Percentiles rank a stretch among this genome's conserved stretches.
Evolutionary conservation across 2,329 filamentous ascomycete species (phyloP).

Genomic region (Madurella mycetomatis): DNA sequence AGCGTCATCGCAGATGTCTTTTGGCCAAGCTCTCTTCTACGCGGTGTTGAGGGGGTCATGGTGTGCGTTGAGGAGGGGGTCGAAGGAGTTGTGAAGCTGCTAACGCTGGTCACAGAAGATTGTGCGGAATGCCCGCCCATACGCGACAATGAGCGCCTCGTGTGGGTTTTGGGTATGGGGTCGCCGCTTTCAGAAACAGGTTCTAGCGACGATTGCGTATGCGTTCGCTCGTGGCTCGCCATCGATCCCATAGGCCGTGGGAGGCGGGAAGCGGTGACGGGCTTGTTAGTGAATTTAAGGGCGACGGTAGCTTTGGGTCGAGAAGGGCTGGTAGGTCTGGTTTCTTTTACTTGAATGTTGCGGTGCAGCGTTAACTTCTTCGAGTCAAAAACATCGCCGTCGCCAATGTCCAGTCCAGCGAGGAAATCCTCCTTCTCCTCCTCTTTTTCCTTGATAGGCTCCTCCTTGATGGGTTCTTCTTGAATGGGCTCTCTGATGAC

Average conservation of each 20-base stretch:
- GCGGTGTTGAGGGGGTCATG: conserved; percentile 55
- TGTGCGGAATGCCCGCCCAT: conserved; percentile 61
- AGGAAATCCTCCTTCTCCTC: conserved; percentile 72
- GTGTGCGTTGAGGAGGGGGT: conserved; percentile 52
- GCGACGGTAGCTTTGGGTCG: conserved; percentile 73
- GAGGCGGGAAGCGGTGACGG: conserved; percentile 63
- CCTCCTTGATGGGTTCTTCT: conserved; percentile 32
- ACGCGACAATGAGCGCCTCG: conserved; percentile 62
- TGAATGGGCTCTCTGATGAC: conserved; percentile 35
- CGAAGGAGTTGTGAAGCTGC: conserved; percentile 51
- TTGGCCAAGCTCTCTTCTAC: conserved; percentile 54
- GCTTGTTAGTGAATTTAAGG: conserved; percentile 84
- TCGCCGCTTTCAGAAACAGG: conserved; percentile 88
- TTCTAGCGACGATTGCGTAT: conserved; percentile 72
- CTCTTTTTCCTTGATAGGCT: conserved; percentile 26
- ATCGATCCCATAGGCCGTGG: conserved; percentile 72
- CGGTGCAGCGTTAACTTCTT: conserved; percentile 81
- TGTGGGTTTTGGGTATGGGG: conserved; percentile 54
- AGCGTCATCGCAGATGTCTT: conserved; percentile 52
- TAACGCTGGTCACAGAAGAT: conserved; percentile 57
- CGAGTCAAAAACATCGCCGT: conserved; percentile 75
- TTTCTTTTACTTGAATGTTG: conserved; percentile 82
- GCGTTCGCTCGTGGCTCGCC: conserved; percentile 60
- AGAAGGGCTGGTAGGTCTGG: conserved; percentile 63
- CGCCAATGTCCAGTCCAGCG: conserved; percentile 79